Evolutionary conservation across 768 basidiomycete species (phyloP).

Genomic region (Calocera cornea): DNA sequence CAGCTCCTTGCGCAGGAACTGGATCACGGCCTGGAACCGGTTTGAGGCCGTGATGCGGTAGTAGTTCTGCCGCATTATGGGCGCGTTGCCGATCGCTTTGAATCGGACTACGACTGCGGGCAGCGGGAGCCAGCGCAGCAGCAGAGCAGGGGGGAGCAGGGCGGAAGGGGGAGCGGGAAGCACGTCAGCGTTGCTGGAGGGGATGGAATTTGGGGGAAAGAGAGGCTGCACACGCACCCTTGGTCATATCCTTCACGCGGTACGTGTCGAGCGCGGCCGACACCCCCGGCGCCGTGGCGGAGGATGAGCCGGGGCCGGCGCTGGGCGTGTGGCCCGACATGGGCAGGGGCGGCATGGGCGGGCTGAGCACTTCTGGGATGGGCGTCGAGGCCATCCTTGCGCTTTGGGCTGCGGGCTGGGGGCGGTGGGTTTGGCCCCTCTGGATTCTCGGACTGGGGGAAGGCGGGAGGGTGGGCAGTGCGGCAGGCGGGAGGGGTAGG

Average conservation of each 20-base stretch:
- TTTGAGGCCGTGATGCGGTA: constrained; percentile 95
- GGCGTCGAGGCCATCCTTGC: neutral
- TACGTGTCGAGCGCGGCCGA: constrained; percentile 57
- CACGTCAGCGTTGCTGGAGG: neutral
- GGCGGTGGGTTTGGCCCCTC: too few relatives aligned
- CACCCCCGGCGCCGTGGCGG: neutral
- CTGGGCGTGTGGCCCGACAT: neutral
- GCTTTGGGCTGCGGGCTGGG: too few relatives aligned
- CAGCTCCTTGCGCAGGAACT: constrained; percentile 79
- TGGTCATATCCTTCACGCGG: constrained; percentile 71
- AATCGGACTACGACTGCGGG: constrained; percentile 81
- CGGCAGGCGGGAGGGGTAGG: too few relatives aligned
- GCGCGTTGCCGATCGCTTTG: constrained; percentile 94
- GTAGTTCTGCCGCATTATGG: constrained; percentile 97
- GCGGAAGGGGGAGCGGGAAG: neutral
- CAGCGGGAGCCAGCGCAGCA: neutral
- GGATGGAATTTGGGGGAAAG: constrained; percentile 2
- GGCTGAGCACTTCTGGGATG: neutral
- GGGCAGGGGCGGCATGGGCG: neutral
- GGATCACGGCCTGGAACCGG: constrained; percentile 87
- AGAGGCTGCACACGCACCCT: constrained; percentile 41
- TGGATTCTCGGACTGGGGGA: too few relatives aligned
- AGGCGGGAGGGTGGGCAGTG: too few relatives aligned
- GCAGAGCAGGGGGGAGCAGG: neutral
- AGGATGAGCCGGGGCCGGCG: neutral